Evolutionary conservation across 352 stramenopile genomes (phyloP), one percentile per base, ranked within the genome.

Genomic region (Pythium utonaiense): DNA sequence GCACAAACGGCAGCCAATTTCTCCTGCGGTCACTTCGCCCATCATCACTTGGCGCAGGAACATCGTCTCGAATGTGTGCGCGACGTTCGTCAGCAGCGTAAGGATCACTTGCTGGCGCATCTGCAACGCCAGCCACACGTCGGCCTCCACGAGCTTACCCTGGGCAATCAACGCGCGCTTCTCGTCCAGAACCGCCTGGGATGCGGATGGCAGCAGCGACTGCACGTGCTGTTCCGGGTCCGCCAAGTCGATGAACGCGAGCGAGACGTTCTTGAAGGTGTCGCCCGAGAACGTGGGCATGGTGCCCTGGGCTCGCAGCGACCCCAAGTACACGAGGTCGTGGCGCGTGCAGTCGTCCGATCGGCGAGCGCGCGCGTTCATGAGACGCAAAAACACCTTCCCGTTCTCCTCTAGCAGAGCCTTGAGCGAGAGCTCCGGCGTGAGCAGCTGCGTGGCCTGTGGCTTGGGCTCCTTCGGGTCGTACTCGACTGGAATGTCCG

Each of bases 271-370:
- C 45, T 77, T 72, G 66, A 94, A 90, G 21, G 84, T 87, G 49
- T 89, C 78, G 19, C 78, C 84, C n/a, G 84, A 94, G 71, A 94
- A 94, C 38, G 77, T 91, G 21, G 84, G 84, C 84, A 94, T 94
- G n/a, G 68, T 83, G 42, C 70, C 77, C 21, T 76, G 65, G 7
- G 72, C 54, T 25, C 82, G 82, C 22, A 94, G 64, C 12, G 79
- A 77, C 28, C 58, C 67, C 58, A 94, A 60, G 60, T 92, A 94
- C 41, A 87, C 42, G 25, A 92, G 67, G 27, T 94, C 84, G 45
- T 91, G 79, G 50, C 78, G 82, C 19, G 77, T 84, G 70, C 82
- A 92, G 62, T 92, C 80, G 24, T 91, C 80, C 3, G 60, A 42
- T 24, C 82, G 81, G 21, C 77, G 84, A 33, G 80, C 84, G 17